Evolutionary conservation across 352 stramenopile genomes (phyloP).

Genomic region (Phytophthora rubi): DNA sequence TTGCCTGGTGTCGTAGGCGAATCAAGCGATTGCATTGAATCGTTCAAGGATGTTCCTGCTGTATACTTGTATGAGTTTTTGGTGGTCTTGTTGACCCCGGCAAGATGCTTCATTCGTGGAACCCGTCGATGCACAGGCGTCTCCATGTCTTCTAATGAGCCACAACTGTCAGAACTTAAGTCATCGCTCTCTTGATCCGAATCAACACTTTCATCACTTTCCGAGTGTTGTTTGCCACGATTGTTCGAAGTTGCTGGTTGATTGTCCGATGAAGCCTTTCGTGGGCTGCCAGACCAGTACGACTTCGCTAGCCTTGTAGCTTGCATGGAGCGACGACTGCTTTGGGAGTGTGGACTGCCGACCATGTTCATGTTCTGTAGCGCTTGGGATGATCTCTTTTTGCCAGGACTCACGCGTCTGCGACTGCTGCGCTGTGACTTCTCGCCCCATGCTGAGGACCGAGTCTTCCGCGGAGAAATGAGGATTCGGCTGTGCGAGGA

Average conservation of each 20-base stretch:
- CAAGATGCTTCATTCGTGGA: constrained; percentile 7
- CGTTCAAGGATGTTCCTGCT: constrained; percentile 6
- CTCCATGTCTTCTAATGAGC: constrained; percentile 12
- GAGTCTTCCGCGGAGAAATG: constrained; percentile 55
- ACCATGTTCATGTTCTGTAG: background rate
- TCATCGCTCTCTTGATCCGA: constrained; percentile 11
- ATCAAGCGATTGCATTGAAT: constrained; percentile 31
- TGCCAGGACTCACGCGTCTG: background rate
- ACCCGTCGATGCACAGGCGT: constrained; percentile 3
- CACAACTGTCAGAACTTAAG: constrained; percentile 14
- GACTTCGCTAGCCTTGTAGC: background rate
- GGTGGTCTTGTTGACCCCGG: background rate
- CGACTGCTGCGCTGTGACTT: constrained; percentile 16
- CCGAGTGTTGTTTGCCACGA: constrained; percentile 8
- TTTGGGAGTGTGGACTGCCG: background rate
- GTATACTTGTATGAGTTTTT: constrained; percentile 8
- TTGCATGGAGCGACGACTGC: background rate
- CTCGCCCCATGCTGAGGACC: constrained; percentile 21
- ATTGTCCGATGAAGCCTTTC: constrained; percentile 4
- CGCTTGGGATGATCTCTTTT: constrained; percentile 6
- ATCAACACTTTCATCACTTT: constrained; percentile 20
- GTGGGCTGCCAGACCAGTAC: constrained; percentile 1
- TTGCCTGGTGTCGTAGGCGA: constrained; percentile 47
- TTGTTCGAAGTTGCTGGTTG: constrained; percentile 22
- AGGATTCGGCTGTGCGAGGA: constrained; percentile 64